A percentile compares a stretch with the other conserved stretches of the same genome.
These are phyloP conservation scores for Anastatica hierochuntica DNA, from an alignment of 345 rosid genomes.

Conservation along the genomic window DNA sequence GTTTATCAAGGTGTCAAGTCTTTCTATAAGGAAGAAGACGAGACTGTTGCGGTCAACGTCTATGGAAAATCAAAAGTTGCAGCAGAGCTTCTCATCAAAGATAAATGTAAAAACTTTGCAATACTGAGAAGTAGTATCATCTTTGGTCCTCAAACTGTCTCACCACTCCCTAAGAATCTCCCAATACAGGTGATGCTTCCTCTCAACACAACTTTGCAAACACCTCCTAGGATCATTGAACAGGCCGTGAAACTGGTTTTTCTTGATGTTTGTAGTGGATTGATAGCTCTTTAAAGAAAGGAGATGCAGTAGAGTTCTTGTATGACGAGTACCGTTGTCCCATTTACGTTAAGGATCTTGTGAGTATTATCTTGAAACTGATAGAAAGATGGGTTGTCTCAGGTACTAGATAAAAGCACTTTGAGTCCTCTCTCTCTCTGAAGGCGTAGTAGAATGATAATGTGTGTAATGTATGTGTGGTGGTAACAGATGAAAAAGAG, in stretches of 20 bases:
- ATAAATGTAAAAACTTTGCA: conserved; percentile 51
- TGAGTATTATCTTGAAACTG: conserved; percentile 35
- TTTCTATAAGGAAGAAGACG: conserved; percentile 88
- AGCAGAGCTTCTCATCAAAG: conserved; percentile 58
- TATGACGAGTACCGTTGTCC: conserved; percentile 89
- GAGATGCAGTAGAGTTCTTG: conserved; percentile 59
- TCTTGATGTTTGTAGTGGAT: too few species aligned
- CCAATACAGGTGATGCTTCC: conserved; percentile 58
- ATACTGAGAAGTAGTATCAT: conserved; percentile 87
- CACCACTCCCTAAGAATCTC: conserved; percentile 79
- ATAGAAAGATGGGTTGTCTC: conserved; percentile 49
- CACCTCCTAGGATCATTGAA: too few species aligned
- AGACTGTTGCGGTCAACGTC: conserved; percentile 58
- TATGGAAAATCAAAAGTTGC: conserved; percentile 87
- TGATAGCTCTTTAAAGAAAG: conserved; percentile 56
- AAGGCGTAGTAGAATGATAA: too few species aligned
- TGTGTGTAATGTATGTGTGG: too few species aligned
- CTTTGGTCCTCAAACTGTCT: conserved; percentile 71
- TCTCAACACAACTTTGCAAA: not conserved
- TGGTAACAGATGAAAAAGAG: conserved; percentile 53
- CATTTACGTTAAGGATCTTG: conserved; percentile 70
- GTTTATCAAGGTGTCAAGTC: conserved; percentile 84
- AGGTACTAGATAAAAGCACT: too few species aligned
- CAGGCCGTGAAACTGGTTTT: too few species aligned
- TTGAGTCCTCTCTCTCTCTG: too few species aligned